A percentile compares a stretch with the other conserved stretches of the same genome.
Evolutionary conservation across 2,329 filamentous ascomycete species (phyloP).

Genomic region (Clarireedia homoeocarpa): DNA sequence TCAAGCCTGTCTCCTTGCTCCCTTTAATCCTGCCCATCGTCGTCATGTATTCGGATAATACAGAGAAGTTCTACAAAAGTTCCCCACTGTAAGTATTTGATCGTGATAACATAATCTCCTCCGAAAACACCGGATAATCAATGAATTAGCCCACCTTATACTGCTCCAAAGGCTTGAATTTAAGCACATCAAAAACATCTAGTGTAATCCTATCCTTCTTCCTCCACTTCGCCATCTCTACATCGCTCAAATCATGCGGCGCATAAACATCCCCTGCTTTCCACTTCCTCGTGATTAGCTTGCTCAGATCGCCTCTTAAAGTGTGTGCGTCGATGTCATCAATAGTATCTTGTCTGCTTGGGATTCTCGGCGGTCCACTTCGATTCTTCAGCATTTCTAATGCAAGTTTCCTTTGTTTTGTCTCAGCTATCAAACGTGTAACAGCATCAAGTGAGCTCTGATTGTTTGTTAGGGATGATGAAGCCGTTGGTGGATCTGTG

Average conservation of each 20-base stretch:
- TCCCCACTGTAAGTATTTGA: background rate
- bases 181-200: constrained; percentile 75
- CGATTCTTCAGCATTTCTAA: too few species aligned
- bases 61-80: constrained; percentile 68
- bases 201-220: constrained; percentile 42
- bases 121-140: background rate
- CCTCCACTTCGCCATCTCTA: constrained; percentile 78
- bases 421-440: too few species aligned
- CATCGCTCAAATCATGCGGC: constrained; percentile 73
- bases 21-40: constrained; percentile 78
- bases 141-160: constrained; percentile 63
- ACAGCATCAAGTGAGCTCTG: too few species aligned
- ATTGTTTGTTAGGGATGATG: too few species aligned
- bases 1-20: constrained; percentile 66
- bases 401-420: too few species aligned
- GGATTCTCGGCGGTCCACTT: background rate
- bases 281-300: constrained; percentile 65
- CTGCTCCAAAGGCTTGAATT: constrained; percentile 71
- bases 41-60: constrained; percentile 85
- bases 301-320: constrained; percentile 41
- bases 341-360: background rate
- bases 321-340: constrained; percentile 7
- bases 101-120: background rate
- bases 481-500: background rate
- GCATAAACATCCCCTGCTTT: constrained; percentile 77